Conservation (phyloP, 768 basidiomycete genomes). For the Agrocybe praecox region DNA sequence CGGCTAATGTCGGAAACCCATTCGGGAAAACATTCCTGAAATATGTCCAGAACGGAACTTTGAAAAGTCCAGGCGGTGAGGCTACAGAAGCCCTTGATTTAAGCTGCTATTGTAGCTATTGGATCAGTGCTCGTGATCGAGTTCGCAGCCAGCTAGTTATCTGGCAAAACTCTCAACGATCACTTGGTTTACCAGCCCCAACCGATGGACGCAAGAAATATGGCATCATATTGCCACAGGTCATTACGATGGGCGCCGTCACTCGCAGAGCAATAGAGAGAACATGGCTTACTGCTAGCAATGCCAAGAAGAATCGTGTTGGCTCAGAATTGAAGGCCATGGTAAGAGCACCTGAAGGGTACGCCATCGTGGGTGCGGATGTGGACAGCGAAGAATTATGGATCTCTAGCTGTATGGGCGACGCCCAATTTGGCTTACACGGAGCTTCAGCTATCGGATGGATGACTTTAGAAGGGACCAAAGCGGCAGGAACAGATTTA, state of each 20-base stretch:
- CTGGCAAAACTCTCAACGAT: slow-evolving; percentile 60
- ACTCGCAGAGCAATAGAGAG: slow-evolving; percentile 97
- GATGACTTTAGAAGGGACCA: slow-evolving; percentile 99
- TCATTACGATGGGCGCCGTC: slow-evolving; percentile 98
- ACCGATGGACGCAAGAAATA: slow-evolving; percentile 47
- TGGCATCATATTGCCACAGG: slow-evolving; percentile 94
- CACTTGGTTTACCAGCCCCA: slow-evolving; percentile 52
- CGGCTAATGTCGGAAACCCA: slow-evolving; percentile 93
- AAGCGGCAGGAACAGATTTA: slow-evolving; percentile 90
- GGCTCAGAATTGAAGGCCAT: slow-evolving; percentile 98
- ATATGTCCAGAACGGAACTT: slow-evolving; percentile 82
- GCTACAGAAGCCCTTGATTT: slow-evolving; percentile 87
- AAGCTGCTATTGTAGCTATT: slow-evolving; percentile 95
- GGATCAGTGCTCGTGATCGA: slow-evolving; percentile 93
- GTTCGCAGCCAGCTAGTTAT: slow-evolving; percentile 93
- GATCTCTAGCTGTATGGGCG: slow-evolving; percentile 99
- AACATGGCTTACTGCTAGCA: slow-evolving; percentile 98
- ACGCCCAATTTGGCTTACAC: slow-evolving; percentile 95
- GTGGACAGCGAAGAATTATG: slow-evolving; percentile 99
- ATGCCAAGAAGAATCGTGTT: slow-evolving; percentile 97
- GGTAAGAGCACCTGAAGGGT: slow-evolving; percentile 92
- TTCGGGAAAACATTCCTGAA: slow-evolving; percentile 89
- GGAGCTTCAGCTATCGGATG: slow-evolving; percentile 97
- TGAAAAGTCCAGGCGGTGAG: slow-evolving; percentile 80
- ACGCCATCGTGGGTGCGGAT: slow-evolving; percentile 95